Evolutionary conservation across 805 yeast genomes (phyloP), one percentile per base, ranked within the genome.

Genomic region (Wickerhamomyces kurtzmanii): DNA sequence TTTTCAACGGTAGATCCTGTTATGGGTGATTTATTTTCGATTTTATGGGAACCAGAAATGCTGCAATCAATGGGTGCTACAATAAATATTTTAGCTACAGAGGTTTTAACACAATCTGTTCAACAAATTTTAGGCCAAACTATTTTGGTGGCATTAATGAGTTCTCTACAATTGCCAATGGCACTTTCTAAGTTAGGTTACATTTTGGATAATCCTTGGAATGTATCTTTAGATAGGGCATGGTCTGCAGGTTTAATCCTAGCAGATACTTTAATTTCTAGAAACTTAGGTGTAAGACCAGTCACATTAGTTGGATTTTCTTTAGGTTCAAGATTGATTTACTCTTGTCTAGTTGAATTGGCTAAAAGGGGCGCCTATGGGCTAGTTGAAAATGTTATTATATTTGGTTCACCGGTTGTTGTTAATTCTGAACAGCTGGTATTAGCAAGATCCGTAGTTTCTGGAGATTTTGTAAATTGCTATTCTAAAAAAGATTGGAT

Each of bases 31-130:
- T 57, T 91, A 40, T 83, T 80, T 43, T 85, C 97, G 1, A 62
- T 91, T 6, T 59, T 83, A 26, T 91, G 98, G 98, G 99, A 91
- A 53, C 99, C 99, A 0, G 98, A 91, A 40, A 84, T 91, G 91
- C 72, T 91, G 43, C 78, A 75, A 36, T 81, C 94, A 31, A 85
- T 83, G 71, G 99, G 99, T 49, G 96, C 91, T 53, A 91, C 98
- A 0, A 89, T 91, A 38, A 73, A 75, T 37, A 87, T 91, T 43
- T 65, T 91, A 32, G 98, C 98, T 0, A 81, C 89, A 22, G 99
- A 91, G 55, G 89, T 93, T 1, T 63, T 93, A 30, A 74, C 94
- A 0, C 91, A 89, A 40, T 84, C 96, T 5, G 78, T 91, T 24
- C 99, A 91, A 57, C 98, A 93, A 51, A 79, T 91, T 32, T 63